A percentile compares a stretch with the other conserved stretches of the same genome.
These are phyloP conservation scores for Botrytis medusae DNA, from an alignment of 2,329 filamentous ascomycete genomes.

Conservation along the genomic window DNA sequence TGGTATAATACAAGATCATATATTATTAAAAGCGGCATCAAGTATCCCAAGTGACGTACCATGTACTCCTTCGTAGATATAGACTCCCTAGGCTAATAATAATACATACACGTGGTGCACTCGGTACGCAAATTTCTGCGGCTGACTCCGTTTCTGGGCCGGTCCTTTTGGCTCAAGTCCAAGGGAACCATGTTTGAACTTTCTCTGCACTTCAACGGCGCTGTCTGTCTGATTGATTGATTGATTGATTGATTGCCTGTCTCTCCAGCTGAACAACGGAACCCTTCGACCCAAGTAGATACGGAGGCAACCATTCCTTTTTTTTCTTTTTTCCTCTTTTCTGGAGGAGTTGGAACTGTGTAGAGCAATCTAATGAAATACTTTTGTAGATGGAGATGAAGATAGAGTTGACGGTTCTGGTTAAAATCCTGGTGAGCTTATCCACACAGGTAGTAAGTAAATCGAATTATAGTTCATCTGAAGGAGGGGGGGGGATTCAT, in stretches of 20 bases:
- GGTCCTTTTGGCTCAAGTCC: not conserved
- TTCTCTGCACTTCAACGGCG: not conserved
- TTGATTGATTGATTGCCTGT: not conserved
- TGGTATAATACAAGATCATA: not conserved
- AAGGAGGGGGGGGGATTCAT: not conserved
- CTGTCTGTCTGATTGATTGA: not conserved
- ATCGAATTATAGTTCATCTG: not conserved
- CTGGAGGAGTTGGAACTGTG: not conserved
- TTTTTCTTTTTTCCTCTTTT: not conserved
- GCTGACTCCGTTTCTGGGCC: conserved; percentile 2
- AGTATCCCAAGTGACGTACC: conserved; percentile 4
- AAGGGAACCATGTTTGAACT: not conserved
- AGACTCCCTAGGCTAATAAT: not conserved
- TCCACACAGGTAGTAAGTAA: not conserved
- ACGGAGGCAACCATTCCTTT: no score
- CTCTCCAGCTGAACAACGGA: not conserved
- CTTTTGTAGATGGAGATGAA: no score
- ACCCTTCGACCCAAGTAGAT: not conserved
- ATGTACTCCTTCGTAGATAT: not conserved
- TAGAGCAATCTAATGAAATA: not conserved
- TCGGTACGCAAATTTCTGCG: conserved; percentile 1
- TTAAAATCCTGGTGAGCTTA: not conserved
- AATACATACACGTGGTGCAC: conserved; percentile 7
- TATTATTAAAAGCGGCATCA: not conserved
- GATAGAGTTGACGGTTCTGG: not conserved